A percentile compares a stretch with the other conserved stretches of the same genome.
phyloP scores from a whole-genome alignment of 257 asterid species.

The Solanum piurae region DNA sequence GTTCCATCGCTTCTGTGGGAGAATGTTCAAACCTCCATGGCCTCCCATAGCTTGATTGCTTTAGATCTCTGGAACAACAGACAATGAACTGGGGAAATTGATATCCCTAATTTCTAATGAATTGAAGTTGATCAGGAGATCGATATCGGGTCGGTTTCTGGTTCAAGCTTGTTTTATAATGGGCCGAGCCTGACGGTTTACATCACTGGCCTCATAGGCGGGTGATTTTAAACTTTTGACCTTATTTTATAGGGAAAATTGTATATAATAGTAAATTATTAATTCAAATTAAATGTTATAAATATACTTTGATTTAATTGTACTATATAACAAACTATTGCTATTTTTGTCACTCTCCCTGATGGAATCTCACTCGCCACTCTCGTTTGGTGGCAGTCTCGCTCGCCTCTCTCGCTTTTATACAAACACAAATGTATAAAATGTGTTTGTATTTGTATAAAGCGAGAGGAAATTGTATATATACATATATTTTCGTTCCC shows the following conservation, averaged over 20 bases:
- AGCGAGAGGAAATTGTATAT: no score
- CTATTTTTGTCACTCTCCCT: no score
- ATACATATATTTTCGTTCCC: no score
- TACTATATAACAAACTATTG: no score
- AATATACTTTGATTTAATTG: no score
- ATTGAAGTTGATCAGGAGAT: not conserved
- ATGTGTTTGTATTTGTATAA: no score
- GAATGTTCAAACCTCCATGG: slow-evolving; percentile 91
- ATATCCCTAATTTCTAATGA: not conserved
- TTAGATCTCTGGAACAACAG: not conserved
- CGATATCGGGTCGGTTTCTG: not conserved
- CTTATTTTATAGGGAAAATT: not conserved
- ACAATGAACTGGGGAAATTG: not conserved
- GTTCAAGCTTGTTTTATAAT: not conserved
- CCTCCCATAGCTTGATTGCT: slow-evolving; percentile 59
- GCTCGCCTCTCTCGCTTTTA: no score
- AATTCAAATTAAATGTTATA: no score
- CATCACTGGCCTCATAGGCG: not conserved
- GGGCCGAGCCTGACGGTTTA: not conserved
- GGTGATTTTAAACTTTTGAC: not conserved
- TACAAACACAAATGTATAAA: no score
- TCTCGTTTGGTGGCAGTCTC: no score
- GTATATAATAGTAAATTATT: no score
- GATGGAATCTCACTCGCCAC: no score
- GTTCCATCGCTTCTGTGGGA: slow-evolving; percentile 96